Evolutionary conservation across 352 stramenopile species (phyloP), one percentile per base, ranked within the genome.

Genomic region (Phytopythium cucurbitacearum): DNA sequence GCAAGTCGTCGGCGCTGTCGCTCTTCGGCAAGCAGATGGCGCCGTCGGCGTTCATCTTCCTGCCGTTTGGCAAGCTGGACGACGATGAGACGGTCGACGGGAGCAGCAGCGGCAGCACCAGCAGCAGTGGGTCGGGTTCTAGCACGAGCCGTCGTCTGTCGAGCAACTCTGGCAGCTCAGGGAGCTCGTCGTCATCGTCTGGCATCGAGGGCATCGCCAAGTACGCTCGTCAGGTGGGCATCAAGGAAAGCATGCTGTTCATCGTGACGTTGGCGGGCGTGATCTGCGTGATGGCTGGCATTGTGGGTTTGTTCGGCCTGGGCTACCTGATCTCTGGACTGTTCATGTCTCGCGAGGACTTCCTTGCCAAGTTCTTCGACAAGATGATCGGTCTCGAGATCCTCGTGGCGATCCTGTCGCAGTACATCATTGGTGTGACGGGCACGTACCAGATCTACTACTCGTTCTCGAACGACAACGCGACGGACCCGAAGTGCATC

Each of bases 381-480:
- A 89, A 90, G 62, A 85, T 89, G 76, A 89, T 94, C 41, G 80
- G 81, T 28, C 51, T 91, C 12, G 60, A 88, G 40, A 69, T 94
- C 3, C 66, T 92, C 16, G 65, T 94, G 21, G 57, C 75, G 0
- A 89, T 94, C 33, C 56, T 94, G 7, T 89, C 79, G 39, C 85
- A 94, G 73, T 94, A 94, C 63, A 87, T 80, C 37, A 85, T 94
- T 37, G 81, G 82, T 64, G 80, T 94, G 28, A 90, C 82, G 5
- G 84, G 64, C 11, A 92, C 84, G 42, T 94, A 86, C 63, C 84
- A 94, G 62, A 89, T 94, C 52, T 89, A 90, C 59, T 82, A 88
- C 53, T 90, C 83, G 33, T 65, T 73, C 13, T 62, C 87, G 32
- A 65, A 71, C 41, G 52, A 88, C 43, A 67, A 76, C 15, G 51